Evolutionary conservation across 495 filamentous ascomycete species (phyloP).

Genomic region (Beverwykella pulmonaria): DNA sequence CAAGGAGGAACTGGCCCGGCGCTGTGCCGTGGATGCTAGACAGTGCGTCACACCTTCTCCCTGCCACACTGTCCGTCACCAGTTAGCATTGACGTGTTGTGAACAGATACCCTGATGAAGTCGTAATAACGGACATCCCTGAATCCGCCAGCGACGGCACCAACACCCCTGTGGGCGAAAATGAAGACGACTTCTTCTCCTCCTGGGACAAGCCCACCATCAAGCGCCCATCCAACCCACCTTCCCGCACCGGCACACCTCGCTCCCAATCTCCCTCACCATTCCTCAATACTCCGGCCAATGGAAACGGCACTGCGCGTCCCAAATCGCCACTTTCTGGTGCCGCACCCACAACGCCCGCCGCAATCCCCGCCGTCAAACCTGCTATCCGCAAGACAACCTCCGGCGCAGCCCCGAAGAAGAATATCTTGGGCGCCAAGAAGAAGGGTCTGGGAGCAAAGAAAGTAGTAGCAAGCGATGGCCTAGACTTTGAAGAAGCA

Average conservation of each 20-base stretch:
- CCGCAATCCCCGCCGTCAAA: constrained; percentile 71
- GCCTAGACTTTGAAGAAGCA: constrained; percentile 93
- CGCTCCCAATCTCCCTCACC: constrained; percentile 83
- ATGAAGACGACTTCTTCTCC: constrained; percentile 94
- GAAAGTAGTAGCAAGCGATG: constrained; percentile 67
- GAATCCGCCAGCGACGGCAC: constrained; percentile 60
- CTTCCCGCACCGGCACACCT: constrained; percentile 87
- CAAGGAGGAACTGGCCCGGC: constrained; percentile 88
- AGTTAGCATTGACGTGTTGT: constrained; percentile 1
- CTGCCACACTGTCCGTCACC: constrained; percentile 1
- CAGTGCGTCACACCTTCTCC: constrained; percentile 60
- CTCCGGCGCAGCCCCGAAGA: constrained; percentile 72
- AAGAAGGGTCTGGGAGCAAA: constrained; percentile 93
- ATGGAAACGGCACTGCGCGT: constrained; percentile 70
- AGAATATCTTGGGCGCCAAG: constrained; percentile 88
- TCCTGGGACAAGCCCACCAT: constrained; percentile 98
- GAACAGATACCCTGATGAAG: constrained; percentile 80
- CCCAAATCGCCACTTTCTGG: constrained; percentile 79
- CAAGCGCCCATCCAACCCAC: constrained; percentile 92
- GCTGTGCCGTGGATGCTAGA: constrained; percentile 76
- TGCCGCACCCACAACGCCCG: constrained; percentile 52
- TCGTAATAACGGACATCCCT: constrained; percentile 76
- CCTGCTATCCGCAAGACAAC: constrained; percentile 74
- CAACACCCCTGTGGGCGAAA: constrained; percentile 73
- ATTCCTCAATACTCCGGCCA: constrained; percentile 73